These are phyloP conservation scores for Scortechinia acanthostroma DNA, from an alignment of 2,329 filamentous ascomycete genomes.

Conservation along the genomic window DNA sequence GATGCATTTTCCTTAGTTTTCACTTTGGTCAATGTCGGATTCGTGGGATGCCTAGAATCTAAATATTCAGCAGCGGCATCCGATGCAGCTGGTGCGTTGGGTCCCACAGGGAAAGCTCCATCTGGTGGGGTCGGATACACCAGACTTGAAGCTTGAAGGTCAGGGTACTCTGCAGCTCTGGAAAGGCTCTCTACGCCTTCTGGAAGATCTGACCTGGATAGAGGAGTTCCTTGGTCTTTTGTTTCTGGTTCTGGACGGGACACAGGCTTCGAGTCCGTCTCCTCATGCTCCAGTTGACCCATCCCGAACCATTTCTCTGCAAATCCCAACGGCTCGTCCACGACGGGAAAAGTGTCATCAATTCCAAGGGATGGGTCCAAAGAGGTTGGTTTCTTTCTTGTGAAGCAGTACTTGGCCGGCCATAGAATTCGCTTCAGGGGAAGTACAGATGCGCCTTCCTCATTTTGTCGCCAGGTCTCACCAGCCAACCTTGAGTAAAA, in stretches of 20 bases:
- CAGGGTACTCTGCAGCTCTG: constrained; percentile 23
- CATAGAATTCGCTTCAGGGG: constrained; percentile 29
- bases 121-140: constrained; percentile 46
- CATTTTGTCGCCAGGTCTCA: constrained; percentile 14
- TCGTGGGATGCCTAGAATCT: background rate
- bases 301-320: background rate
- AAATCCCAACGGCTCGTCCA: background rate
- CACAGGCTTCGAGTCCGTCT: background rate
- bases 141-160: constrained; percentile 26
- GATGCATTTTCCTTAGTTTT: background rate
- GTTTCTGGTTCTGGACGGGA: background rate
- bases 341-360: background rate
- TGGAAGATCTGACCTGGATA: constrained; percentile 12
- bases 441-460: constrained; percentile 13
- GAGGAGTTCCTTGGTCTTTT: constrained; percentile 6
- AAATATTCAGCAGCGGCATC: background rate
- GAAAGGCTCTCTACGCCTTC: constrained; percentile 26
- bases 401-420: constrained; percentile 31
- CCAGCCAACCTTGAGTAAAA: constrained; percentile 24
- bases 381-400: constrained; percentile 13
- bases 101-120: constrained; percentile 15
- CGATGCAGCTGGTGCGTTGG: background rate
- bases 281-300: background rate
- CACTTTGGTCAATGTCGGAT: background rate
- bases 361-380: constrained; percentile 10